These are phyloP conservation scores for Naganishia friedmannii DNA, from an alignment of 768 basidiomycete species.

Conservation along the genomic window DNA sequence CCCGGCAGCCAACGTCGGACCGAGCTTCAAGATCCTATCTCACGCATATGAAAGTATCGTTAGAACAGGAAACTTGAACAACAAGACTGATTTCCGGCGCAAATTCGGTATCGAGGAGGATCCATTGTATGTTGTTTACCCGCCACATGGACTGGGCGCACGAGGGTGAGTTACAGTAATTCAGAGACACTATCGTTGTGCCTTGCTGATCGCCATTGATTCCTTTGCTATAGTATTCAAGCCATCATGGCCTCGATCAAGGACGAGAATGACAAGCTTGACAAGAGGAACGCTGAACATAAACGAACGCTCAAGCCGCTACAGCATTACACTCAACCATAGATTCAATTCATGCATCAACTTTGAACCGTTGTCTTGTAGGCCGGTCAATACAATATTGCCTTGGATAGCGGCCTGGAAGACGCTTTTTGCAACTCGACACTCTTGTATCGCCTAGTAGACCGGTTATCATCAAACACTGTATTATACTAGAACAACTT, in stretches of 20 bases:
- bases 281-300: neutral
- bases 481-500: neutral
- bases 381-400: neutral
- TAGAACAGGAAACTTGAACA: slow-evolving; percentile 49
- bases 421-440: neutral
- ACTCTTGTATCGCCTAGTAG: slow-evolving; percentile 1
- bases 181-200: neutral
- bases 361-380: neutral
- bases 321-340: neutral
- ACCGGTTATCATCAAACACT: neutral
- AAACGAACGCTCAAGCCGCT: neutral
- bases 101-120: slow-evolving; percentile 47
- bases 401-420: neutral
- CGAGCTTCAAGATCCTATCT: slow-evolving; percentile 53
- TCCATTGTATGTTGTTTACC: slow-evolving; percentile 38
- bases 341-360: neutral
- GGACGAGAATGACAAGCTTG: slow-evolving; percentile 20
- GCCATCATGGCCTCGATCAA: slow-evolving; percentile 28
- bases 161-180: slow-evolving; percentile 13
- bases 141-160: slow-evolving; percentile 34
- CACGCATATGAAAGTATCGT: slow-evolving; percentile 54
- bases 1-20: slow-evolving; percentile 42
- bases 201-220: neutral
- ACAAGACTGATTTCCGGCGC: slow-evolving; percentile 54
- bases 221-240: slow-evolving; percentile 5